Percentiles rank a stretch among this genome's conserved stretches.
Conservation (phyloP, 2,329 filamentous ascomycete species). For the Aspergillus nomiae region DNA sequence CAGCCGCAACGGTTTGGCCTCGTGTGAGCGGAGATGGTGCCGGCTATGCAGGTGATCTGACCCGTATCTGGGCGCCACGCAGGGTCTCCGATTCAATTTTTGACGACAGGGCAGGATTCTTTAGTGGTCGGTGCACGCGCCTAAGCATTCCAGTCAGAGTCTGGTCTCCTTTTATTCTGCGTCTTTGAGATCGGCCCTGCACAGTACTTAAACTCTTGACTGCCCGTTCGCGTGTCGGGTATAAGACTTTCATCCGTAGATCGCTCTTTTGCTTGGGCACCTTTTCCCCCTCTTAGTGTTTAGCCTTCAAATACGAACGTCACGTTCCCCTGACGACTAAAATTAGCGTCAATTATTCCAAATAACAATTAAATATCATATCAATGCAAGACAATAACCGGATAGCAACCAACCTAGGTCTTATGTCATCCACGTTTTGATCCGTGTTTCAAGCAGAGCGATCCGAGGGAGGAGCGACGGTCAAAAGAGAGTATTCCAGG, state of each 20-base stretch:
- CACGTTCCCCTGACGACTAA: slow-evolving; percentile 8
- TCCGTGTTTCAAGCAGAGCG: slow-evolving; percentile 18
- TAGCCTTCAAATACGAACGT: neutral
- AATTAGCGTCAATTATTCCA: neutral
- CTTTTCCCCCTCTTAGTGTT: neutral
- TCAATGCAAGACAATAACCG: slow-evolving; percentile 3
- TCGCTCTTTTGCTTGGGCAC: slow-evolving; percentile 4
- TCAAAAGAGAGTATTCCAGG: slow-evolving; percentile 13
- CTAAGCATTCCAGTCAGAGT: slow-evolving; percentile 35
- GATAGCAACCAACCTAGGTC: slow-evolving; percentile 13
- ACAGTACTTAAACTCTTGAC: slow-evolving; percentile 16
- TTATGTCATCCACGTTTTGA: slow-evolving; percentile 14
- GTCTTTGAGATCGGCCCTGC: neutral
- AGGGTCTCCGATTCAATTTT: slow-evolving; percentile 24
- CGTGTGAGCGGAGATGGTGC: slow-evolving; percentile 30
- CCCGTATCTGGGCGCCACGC: slow-evolving; percentile 27
- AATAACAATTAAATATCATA: slow-evolving; percentile 2
- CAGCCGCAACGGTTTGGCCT: slow-evolving; percentile 27
- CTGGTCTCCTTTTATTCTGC: slow-evolving; percentile 14
- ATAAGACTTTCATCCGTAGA: slow-evolving; percentile 19
- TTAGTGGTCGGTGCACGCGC: slow-evolving; percentile 24
- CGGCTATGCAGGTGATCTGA: slow-evolving; percentile 41
- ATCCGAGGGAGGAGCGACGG: slow-evolving; percentile 17
- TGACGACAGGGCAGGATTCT: slow-evolving; percentile 27
- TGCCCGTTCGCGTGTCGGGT: slow-evolving; percentile 7